Evolutionary conservation across 2,329 filamentous ascomycete genomes (phyloP).

Genomic region (Setomelanomma holmii): DNA sequence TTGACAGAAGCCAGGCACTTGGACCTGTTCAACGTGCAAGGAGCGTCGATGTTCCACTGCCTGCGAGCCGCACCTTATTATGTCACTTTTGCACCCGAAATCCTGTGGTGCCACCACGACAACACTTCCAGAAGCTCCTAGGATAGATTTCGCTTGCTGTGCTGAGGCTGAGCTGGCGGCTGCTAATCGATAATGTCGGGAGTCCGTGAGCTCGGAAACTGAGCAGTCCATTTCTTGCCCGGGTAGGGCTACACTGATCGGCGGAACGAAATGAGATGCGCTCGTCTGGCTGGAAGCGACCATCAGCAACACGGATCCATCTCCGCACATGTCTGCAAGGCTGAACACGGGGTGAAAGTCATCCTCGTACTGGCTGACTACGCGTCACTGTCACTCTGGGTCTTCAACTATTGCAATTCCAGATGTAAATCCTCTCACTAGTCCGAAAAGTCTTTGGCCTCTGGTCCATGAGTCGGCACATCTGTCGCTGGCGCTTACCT

Average conservation of each 20-base stretch:
- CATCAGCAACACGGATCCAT: not conserved
- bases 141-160: conserved; percentile 7
- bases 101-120: conserved; percentile 7
- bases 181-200: conserved; percentile 28
- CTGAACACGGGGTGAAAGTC: conserved; percentile 1
- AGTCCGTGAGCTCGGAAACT: conserved; percentile 16
- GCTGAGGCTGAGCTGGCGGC: conserved; percentile 15
- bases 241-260: conserved; percentile 15
- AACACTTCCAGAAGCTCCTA: conserved; percentile 1
- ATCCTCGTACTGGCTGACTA: not conserved
- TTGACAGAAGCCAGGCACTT: not conserved
- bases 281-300: not conserved
- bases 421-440: not conserved
- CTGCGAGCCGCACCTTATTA: conserved; percentile 20
- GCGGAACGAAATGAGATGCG: conserved; percentile 7
- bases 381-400: too few relatives aligned
- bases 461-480: not conserved
- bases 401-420: too few relatives aligned
- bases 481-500: not conserved
- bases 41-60: conserved; percentile 15
- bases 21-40: conserved; percentile 2
- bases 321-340: not conserved
- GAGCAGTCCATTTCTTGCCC: not conserved
- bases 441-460: not conserved
- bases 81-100: conserved; percentile 10